A percentile compares a stretch with the other conserved stretches of the same genome.
phyloP scores from a whole-genome alignment of 2,329 filamentous ascomycete species.

The Leptographium lundbergii region DNA sequence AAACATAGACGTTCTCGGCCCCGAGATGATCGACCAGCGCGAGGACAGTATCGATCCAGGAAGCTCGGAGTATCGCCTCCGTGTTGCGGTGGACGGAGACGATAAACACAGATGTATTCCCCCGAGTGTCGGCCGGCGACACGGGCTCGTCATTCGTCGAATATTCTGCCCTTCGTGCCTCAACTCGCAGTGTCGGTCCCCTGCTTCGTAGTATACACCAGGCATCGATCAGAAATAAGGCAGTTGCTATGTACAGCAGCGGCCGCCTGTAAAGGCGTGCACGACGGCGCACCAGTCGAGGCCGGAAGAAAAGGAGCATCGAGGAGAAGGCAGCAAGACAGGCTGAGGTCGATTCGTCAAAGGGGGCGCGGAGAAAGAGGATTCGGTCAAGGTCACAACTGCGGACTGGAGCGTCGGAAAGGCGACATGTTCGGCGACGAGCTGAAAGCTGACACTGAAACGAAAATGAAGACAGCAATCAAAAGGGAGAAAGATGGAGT shows the following conservation, averaged over 20 bases:
- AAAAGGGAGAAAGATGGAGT: neutral
- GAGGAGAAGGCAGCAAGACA: neutral
- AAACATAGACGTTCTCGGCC: conserved; percentile 49
- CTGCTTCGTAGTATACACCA: conserved; percentile 6
- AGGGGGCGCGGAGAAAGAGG: neutral
- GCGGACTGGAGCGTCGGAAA: neutral
- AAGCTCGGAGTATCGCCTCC: conserved; percentile 40
- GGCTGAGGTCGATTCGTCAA: neutral
- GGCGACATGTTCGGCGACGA: conserved; percentile 2
- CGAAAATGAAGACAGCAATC: neutral
- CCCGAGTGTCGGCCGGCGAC: conserved; percentile 13
- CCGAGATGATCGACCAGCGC: conserved; percentile 44
- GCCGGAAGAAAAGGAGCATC: conserved; percentile 24
- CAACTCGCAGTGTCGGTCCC: neutral
- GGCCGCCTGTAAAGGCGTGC: conserved; percentile 21
- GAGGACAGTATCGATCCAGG: conserved; percentile 48
- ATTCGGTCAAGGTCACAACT: neutral
- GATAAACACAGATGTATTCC: conserved; percentile 42
- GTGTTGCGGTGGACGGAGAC: conserved; percentile 57
- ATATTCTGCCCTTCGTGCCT: neutral
- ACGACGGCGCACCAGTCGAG: conserved; percentile 19
- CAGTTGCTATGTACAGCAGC: conserved; percentile 18
- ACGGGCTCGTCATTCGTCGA: neutral
- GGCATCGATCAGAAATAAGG: conserved; percentile 22
- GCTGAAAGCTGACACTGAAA: neutral